Evolutionary conservation across 129 eudicot species (phyloP), one percentile per base, ranked within the genome.

Genomic region (Ambrosia artemisiifolia): DNA sequence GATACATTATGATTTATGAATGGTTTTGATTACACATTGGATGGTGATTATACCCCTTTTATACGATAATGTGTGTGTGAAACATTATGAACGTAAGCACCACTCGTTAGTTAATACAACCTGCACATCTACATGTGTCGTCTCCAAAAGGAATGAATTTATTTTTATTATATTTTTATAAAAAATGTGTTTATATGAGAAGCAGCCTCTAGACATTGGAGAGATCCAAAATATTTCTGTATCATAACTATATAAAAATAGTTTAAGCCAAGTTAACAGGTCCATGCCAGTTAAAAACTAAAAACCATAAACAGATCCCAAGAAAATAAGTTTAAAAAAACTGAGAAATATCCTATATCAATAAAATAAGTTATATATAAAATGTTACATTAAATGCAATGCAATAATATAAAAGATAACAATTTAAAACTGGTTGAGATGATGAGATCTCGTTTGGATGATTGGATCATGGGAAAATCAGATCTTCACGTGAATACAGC

Each of bases 371-470:
- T 20, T 49, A 53, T 0, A 35, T 18, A 56, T 46, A 76, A 24
- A 67, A 67, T 56, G 11, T 43, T 62, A 6, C 53, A 40, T 65
- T 65, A 51, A 36, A 51, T 50, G n/a, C 16, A 43, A 28, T 43
- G n/a, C 43, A n/a, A 35, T 40, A 0, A 24, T 24, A 0, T 24
- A 0, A 14, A 63, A 74, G 34, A 44, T 36, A 63, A 13, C 4
- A 20, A 44, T 55, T 67, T 43, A 44, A 66, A 63, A 67, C 51
- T 67, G 20, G 67, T 75, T 65, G n/a, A n/a, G n/a, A n/a, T n/a
- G n/a, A n/a, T 24, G 80, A 67, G 80, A 75, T 75, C 67, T 7
- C 50, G 80, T 76, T 69, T 35, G 80, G 80, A 76, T 76, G 80
- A 68, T 69, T 35, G 80, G 80, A 76, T 76, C 69, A 35, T 59